phyloP scores from a whole-genome alignment of 1,139 yeast species.

The Debaryomyces singareniensis region DNA sequence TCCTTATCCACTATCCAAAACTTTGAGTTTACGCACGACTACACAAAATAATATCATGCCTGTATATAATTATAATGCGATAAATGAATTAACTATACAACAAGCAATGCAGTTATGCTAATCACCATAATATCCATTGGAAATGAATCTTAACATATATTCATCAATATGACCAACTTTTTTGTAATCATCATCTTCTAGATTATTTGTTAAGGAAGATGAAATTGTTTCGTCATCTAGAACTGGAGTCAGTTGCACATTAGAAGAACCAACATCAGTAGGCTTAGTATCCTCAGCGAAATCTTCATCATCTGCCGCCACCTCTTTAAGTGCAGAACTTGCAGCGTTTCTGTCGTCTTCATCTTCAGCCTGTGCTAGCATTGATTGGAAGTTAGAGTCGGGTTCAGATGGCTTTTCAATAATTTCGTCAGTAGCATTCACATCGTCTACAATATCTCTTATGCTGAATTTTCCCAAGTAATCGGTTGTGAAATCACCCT shows the following conservation, averaged over 20 bases:
- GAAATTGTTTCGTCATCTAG: constrained; percentile 9
- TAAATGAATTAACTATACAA: too few species aligned
- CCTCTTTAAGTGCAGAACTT: constrained; percentile 79
- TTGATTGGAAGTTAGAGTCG: constrained; percentile 53
- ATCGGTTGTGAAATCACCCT: constrained; percentile 97
- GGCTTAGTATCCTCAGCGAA: constrained; percentile 43
- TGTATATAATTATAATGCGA: too few species aligned
- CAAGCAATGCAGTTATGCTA: too few species aligned
- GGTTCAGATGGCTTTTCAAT: constrained; percentile 33
- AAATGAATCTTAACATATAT: constrained; percentile 88
- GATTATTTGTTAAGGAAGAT: constrained; percentile 9
- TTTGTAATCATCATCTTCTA: constrained; percentile 56
- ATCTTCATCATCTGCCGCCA: constrained; percentile 79
- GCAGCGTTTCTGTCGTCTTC: constrained; percentile 95
- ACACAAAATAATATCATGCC: too few species aligned
- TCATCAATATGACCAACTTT: constrained; percentile 91
- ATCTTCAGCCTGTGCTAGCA: constrained; percentile 90
- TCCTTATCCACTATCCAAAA: too few species aligned
- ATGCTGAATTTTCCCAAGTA: constrained; percentile 87
- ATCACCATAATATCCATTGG: constrained; percentile 58
- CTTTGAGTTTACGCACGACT: too few species aligned
- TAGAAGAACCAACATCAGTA: constrained; percentile 31
- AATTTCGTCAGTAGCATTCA: constrained; percentile 28
- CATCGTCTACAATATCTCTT: constrained; percentile 77
- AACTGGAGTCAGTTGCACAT: constrained; percentile 17